Conservation (phyloP, 176 grass and related monocot species). For the Alopecurus myosuroides region DNA sequence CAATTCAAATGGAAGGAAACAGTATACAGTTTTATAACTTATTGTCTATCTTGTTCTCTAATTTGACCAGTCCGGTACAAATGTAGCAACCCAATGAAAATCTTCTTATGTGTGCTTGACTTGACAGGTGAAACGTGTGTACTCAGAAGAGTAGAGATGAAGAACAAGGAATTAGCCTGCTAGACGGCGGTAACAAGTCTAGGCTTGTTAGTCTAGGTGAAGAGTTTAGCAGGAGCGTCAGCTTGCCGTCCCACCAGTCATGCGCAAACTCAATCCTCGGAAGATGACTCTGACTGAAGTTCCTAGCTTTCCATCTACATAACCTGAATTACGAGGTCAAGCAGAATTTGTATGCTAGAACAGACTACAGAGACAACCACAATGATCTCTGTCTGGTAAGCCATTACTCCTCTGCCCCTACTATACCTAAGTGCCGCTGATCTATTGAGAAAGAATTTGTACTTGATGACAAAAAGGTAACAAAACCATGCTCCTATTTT, state of each 20-base stretch:
- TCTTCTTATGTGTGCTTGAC: slow-evolving; percentile 9
- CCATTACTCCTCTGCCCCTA: neutral
- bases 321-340: neutral
- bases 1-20: slow-evolving; percentile 42
- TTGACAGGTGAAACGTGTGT: slow-evolving; percentile 45
- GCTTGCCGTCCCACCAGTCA: slow-evolving; percentile 57
- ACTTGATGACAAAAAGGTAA: too few species aligned
- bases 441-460: neutral
- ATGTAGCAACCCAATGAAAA: neutral
- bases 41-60: neutral
- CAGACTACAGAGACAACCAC: neutral
- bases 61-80: neutral
- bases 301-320: slow-evolving; percentile 56
- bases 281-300: slow-evolving; percentile 82
- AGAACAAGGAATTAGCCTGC: slow-evolving; percentile 71
- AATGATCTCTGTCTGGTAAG: neutral
- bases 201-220: slow-evolving; percentile 62
- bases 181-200: slow-evolving; percentile 50
- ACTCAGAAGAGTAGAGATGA: slow-evolving; percentile 49
- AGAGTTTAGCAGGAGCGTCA: slow-evolving; percentile 92
- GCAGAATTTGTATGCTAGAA: neutral
- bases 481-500: too few species aligned
- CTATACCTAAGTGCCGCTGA: neutral
- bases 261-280: slow-evolving; percentile 59
- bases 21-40: neutral